phyloP scores from a whole-genome alignment of 2,329 filamentous ascomycete genomes.

The Colletotrichum siamense region DNA sequence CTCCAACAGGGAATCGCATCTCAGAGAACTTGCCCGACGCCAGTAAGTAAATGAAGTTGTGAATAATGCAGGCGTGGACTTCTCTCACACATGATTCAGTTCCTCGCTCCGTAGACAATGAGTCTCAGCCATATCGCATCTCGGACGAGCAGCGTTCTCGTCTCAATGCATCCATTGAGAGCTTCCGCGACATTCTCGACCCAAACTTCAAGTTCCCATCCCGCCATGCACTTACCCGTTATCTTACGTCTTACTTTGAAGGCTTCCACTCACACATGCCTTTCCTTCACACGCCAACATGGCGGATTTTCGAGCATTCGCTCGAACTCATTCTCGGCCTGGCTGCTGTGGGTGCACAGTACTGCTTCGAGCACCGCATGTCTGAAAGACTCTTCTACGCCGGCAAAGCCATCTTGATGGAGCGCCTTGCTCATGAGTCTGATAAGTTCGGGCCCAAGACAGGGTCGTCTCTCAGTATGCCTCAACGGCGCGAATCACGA shows the following conservation, averaged over 20 bases:
- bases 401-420: slow-evolving; percentile 34
- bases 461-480: slow-evolving; percentile 27
- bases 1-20: slow-evolving; percentile 33
- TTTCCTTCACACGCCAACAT: slow-evolving; percentile 41
- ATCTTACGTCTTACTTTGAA: slow-evolving; percentile 40
- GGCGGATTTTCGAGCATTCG: slow-evolving; percentile 33
- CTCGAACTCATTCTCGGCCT: slow-evolving; percentile 38
- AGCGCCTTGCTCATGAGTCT: slow-evolving; percentile 29
- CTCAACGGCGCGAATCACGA: slow-evolving; percentile 8
- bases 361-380: slow-evolving; percentile 40
- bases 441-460: slow-evolving; percentile 30
- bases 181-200: slow-evolving; percentile 32
- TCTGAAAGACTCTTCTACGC: slow-evolving; percentile 39
- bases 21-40: slow-evolving; percentile 25
- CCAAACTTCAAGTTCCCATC: slow-evolving; percentile 38
- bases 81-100: background rate
- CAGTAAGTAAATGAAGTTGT: slow-evolving; percentile 18
- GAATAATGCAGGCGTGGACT: background rate
- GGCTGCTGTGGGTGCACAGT: slow-evolving; percentile 40
- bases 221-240: slow-evolving; percentile 38
- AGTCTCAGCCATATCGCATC: slow-evolving; percentile 27
- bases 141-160: slow-evolving; percentile 38
- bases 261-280: slow-evolving; percentile 43
- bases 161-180: slow-evolving; percentile 28
- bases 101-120: slow-evolving; percentile 21